Evolutionary conservation across 2,329 filamentous ascomycete species (phyloP).

Genomic region (Fusarium sp.): DNA sequence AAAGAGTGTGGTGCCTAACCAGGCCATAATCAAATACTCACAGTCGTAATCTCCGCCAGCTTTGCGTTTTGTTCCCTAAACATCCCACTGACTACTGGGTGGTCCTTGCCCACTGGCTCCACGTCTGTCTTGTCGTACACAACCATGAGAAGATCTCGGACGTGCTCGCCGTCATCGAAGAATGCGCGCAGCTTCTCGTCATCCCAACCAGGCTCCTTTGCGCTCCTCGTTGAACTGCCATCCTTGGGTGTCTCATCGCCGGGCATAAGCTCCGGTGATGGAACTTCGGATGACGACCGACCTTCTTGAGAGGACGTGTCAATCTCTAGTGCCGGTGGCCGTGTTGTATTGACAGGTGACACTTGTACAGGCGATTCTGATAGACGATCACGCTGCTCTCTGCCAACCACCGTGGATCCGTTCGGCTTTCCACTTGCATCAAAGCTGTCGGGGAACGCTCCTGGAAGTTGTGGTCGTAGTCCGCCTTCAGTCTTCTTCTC

Average conservation of each 20-base stretch:
- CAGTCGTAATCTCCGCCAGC: constrained; percentile 85
- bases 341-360: constrained; percentile 56
- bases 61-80: constrained; percentile 90
- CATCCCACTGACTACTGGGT: constrained; percentile 83
- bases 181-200: constrained; percentile 88
- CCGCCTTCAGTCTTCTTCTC: constrained; percentile 42
- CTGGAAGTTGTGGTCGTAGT: constrained; percentile 54
- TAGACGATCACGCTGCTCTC: constrained; percentile 59
- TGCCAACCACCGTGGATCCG: constrained; percentile 51
- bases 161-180: constrained; percentile 89
- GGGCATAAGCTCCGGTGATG: constrained; percentile 72
- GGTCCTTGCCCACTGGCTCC: constrained; percentile 81
- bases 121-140: constrained; percentile 93
- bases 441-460: constrained; percentile 60
- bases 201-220: constrained; percentile 76
- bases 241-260: constrained; percentile 57
- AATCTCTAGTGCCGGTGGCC: constrained; percentile 75
- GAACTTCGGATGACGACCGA: constrained; percentile 72
- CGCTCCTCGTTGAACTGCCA: constrained; percentile 54
- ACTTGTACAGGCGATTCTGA: constrained; percentile 78
- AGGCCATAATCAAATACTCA: constrained; percentile 55
- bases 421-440: constrained; percentile 51
- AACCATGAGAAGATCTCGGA: constrained; percentile 89
- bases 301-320: constrained; percentile 80
- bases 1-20: background rate